Evolutionary conservation across 176 grass and related monocot species (phyloP), one percentile per base, ranked within the genome.

Genomic region (Eragrostis curvula): DNA sequence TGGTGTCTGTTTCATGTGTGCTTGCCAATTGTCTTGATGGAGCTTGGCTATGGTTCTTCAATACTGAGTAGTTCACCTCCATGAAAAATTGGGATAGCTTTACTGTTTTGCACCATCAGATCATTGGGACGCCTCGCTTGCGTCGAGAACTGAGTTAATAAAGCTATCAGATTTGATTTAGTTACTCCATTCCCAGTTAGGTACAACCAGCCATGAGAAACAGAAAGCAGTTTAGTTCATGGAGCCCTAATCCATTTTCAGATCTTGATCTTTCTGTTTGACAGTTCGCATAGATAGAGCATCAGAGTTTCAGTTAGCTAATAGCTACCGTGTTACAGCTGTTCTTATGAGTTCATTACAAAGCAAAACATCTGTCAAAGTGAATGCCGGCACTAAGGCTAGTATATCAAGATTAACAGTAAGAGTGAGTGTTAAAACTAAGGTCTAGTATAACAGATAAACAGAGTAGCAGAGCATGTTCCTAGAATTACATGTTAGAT

Each of bases 401-500:
- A 57, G 25, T 28, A 53, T n/a, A 62, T 12, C 56, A 59, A 43
- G 43, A 45, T 1, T 45, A 45, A 45, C 43, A 45, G 43, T 43
- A 43, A 79, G 41, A 25, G 47, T 73, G 66, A 42, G 5, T 24
- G 47, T 50, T 9, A 25, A 27, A 20, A 32, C 23, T 74, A 68
- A 65, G 16, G 3, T 23, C 52, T 77, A 45, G 43, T 10, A 9
- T 45, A 45, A 59, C 13, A 63, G 2, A 15, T 39, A 5, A 67
- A 66, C 15, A 60, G 5, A 20, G 56, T 16, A 17, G 16, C 44
- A 27, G 36, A 84, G 15, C 12, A 49, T 61, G 46, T 68, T 81
- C 73, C 6, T 21, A 83, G 6, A 45, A 32, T 98, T 46, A 95
- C 92, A 95, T 91, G 12, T 75, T 59, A 57, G 88, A 95, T 86